Evolutionary conservation across 2,329 filamentous ascomycete genomes (phyloP), one percentile per base, ranked within the genome.

Genomic region (Fusarium illudens): DNA sequence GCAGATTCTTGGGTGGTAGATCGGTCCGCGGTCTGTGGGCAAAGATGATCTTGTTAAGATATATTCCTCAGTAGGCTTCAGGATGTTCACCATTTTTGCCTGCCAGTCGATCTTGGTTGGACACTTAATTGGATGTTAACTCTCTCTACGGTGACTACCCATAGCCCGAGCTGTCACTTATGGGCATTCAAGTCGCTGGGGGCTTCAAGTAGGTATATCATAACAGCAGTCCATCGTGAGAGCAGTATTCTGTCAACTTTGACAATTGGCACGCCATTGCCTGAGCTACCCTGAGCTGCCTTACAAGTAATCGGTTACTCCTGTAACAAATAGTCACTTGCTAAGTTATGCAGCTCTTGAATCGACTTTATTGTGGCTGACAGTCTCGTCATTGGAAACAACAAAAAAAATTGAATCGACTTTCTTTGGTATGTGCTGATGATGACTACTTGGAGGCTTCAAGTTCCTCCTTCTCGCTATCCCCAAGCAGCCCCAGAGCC

Each of bases 401-500:
- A 13, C 30, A 51, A 25, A 25, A 10, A 19, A 10, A 6, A 11
- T 46, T n/a, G 12, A 32, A 53, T n/a, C 17, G 6, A 15, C 9
- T 32, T 30, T 49, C 11, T 49, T 49, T 32, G 4, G 17, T 9
- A n/a, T 20, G 4, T 32, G 3, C 3, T 8, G 32, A 5, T 20
- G 8, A 20, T n/a, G 39, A 27, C 25, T 10, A 55, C 27, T 64
- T 54, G 5, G 39, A 55, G 0, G 20, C 55, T 10, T 71, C 48
- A 3, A 78, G 65, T 25, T 76, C 76, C 27, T 75, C 67, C 70
- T 75, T 75, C 76, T 90, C 88, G 10, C 83, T 82, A 1, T 84
- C 80, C 7, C 87, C 88, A 48, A 89, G 77, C n/a, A 91, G 75
- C 0, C 90, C 90, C 42, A 93, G 77, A 0, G 87, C 89, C 70